A percentile compares a stretch with the other conserved stretches of the same genome.
Evolutionary conservation across 129 eudicot genomes (phyloP).

Genomic region (Mikania micrantha): DNA sequence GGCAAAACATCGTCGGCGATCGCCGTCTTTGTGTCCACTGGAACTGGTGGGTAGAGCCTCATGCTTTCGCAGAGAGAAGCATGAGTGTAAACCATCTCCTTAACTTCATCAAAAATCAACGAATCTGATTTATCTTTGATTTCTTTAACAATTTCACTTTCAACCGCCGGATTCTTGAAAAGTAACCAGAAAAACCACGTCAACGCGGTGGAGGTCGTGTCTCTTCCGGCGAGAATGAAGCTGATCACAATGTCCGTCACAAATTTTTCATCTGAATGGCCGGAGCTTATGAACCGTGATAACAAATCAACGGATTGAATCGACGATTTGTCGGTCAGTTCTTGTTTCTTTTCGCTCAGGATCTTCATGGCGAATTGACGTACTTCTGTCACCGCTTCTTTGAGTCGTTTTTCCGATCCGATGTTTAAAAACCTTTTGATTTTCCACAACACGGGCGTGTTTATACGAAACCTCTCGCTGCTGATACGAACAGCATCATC

Average conservation of each 20-base stretch:
- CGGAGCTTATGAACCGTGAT: no score
- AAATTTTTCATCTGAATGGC: conserved; percentile 44
- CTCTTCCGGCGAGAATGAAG: conserved; percentile 49
- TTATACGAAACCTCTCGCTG: no score
- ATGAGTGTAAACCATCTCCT: conserved; percentile 31
- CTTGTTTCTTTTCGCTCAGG: conserved; percentile 28
- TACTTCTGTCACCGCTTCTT: conserved; percentile 17
- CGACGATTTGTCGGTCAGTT: conserved; percentile 6
- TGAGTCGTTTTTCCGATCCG: no score
- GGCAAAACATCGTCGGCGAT: conserved; percentile 39
- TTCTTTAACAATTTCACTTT: conserved; percentile 11
- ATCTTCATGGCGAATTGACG: conserved; percentile 22
- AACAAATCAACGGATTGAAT: conserved; percentile 13
- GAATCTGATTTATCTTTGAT: conserved; percentile 15
- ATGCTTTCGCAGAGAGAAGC: conserved; percentile 26
- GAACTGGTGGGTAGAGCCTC: conserved; percentile 29
- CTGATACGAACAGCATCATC: no score
- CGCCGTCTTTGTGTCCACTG: conserved; percentile 10
- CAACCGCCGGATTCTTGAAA: conserved; percentile 16
- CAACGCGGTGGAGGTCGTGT: conserved; percentile 24
- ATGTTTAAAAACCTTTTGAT: no score
- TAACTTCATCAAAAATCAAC: conserved; percentile 21
- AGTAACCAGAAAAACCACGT: conserved; percentile 23
- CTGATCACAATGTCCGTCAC: conserved; percentile 49
- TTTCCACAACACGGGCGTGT: no score